phyloP scores from a whole-genome alignment of 2,329 filamentous ascomycete genomes.

The Cladosporium austrohemisphaericum region DNA sequence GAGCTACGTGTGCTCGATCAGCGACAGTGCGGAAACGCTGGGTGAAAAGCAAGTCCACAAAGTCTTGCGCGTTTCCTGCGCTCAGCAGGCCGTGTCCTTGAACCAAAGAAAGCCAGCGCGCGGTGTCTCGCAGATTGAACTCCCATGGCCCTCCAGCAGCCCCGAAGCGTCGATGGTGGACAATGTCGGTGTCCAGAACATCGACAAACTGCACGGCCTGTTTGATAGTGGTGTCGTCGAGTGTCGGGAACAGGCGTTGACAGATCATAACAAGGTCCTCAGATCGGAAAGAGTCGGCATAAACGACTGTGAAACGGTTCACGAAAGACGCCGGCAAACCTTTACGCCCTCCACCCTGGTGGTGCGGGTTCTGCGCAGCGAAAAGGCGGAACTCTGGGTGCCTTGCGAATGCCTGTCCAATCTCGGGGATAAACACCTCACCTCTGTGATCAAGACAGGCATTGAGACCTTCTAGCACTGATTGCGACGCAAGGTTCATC shows the following conservation, averaged over 20 bases:
- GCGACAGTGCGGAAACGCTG: constrained; percentile 74
- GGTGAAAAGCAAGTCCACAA: constrained; percentile 76
- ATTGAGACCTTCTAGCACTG: constrained; percentile 91
- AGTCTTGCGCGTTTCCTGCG: constrained; percentile 63
- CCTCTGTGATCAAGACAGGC: constrained; percentile 95
- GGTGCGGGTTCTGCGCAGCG: constrained; percentile 94
- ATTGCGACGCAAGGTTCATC: constrained; percentile 98
- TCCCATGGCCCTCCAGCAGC: constrained; percentile 78
- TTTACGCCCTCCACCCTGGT: constrained; percentile 93
- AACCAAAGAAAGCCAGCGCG: constrained; percentile 66
- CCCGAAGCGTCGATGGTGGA: constrained; percentile 53
- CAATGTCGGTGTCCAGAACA: constrained; percentile 68
- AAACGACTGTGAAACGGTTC: constrained; percentile 96
- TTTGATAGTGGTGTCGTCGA: constrained; percentile 57
- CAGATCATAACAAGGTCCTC: constrained; percentile 82
- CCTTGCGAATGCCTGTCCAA: constrained; percentile 88
- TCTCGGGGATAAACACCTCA: constrained; percentile 89
- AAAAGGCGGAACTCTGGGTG: constrained; percentile 92
- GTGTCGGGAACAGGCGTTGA: constrained; percentile 66
- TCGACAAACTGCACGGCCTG: constrained; percentile 77
- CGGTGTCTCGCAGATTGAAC: constrained; percentile 86
- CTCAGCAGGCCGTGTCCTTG: constrained; percentile 51
- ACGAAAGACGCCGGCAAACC: constrained; percentile 94
- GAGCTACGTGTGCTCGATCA: constrained; percentile 64
- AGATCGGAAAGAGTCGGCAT: constrained; percentile 82